Conservation (phyloP, 805 yeast genomes). For the Candida stauntonica region DNA sequence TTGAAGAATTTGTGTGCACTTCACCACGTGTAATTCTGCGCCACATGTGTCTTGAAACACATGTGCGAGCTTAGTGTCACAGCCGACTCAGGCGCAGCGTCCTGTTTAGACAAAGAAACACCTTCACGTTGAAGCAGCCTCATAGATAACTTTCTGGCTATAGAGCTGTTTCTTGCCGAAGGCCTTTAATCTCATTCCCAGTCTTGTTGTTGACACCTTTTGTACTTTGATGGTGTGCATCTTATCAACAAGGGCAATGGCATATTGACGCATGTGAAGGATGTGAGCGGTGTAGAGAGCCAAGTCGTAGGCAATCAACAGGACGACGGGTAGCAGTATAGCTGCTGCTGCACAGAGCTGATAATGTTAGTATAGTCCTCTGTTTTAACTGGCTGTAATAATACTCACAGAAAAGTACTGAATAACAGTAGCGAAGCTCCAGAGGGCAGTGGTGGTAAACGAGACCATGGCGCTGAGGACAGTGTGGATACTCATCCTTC, state of each 20-base stretch:
- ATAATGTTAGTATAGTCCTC: conserved; percentile 1
- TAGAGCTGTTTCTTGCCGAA: conserved; percentile 11
- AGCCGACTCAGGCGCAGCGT: too few species aligned
- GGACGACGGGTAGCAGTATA: conserved; percentile 15
- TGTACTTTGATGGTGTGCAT: conserved; percentile 10
- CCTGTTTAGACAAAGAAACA: too few species aligned
- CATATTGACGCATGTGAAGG: conserved; percentile 6
- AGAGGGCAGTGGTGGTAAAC: neutral
- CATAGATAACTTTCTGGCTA: conserved; percentile 18
- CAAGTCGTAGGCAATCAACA: conserved; percentile 19
- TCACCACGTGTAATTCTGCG: too few species aligned
- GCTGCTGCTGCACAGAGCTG: conserved; percentile 6
- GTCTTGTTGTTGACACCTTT: conserved; percentile 10
- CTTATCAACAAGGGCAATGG: conserved; percentile 2
- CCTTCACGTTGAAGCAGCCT: conserved; percentile 5
- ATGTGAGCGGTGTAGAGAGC: conserved; percentile 16
- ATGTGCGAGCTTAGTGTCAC: too few species aligned
- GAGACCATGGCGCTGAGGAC: neutral
- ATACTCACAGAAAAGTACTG: conserved; percentile 14
- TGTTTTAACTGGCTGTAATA: too few species aligned
- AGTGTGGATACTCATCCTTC: neutral
- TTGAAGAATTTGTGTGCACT: too few species aligned
- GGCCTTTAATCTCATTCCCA: conserved; percentile 5
- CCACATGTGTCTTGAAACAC: too few species aligned
- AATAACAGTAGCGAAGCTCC: conserved; percentile 1